Conservation (phyloP, 257 asterid species). For the Paulownia fortunei region DNA sequence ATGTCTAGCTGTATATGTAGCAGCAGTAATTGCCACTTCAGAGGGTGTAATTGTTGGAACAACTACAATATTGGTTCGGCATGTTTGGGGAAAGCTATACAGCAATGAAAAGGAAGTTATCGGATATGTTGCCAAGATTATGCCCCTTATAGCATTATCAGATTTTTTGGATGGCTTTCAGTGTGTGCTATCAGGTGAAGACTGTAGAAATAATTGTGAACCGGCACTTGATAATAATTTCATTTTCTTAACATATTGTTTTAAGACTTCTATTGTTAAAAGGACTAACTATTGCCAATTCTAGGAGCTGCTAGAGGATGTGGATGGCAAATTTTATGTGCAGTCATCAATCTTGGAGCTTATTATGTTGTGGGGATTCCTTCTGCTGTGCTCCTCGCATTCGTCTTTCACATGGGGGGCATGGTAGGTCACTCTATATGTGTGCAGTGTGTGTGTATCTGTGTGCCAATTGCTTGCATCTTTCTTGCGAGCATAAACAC, state of each 20-base stretch:
- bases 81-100: conserved; percentile 69
- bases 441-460: background rate
- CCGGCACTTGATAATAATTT: background rate
- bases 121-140: conserved; percentile 59
- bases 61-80: conserved; percentile 52
- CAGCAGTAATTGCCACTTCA: conserved; percentile 51
- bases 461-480: background rate
- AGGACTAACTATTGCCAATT: background rate
- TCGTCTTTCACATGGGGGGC: conserved; percentile 62
- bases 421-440: conserved; percentile 43
- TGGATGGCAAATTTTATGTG: conserved; percentile 75
- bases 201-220: background rate
- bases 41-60: conserved; percentile 53
- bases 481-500: background rate
- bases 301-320: conserved; percentile 88
- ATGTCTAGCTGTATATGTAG: conserved; percentile 56
- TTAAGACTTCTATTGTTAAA: background rate
- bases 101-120: conserved; percentile 73
- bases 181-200: conserved; percentile 76
- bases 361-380: conserved; percentile 72
- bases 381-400: conserved; percentile 59
- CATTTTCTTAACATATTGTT: background rate
- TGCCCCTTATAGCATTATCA: conserved; percentile 73
- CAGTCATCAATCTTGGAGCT: conserved; percentile 71
- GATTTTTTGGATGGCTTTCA: conserved; percentile 82